Evolutionary conservation across 1,284 basidiomycete genomes (phyloP), one percentile per base, ranked within the genome.

Genomic region (Ustilago crameri): DNA sequence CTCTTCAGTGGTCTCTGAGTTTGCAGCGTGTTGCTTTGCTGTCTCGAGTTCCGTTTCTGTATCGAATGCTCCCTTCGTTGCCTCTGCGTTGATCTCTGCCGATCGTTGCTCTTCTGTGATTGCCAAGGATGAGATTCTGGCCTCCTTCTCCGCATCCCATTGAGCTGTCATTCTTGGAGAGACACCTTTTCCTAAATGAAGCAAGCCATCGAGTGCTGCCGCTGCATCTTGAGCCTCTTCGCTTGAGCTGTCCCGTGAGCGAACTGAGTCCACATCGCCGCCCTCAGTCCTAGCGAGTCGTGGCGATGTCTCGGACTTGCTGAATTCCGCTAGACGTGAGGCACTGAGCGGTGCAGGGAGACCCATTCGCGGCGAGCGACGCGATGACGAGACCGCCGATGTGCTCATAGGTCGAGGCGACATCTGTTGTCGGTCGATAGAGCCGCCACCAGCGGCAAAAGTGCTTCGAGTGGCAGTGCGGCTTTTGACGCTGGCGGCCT

Each of bases 351-450:
- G 71, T 2, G 59, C 60, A n/a, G 26, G 51, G 24, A 74, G 47
- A 12, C 40, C 56, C 9, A 46, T n/a, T 9, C 53, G 27, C 0
- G 61, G 55, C 32, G 63, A 53, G n/a, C 54, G 60, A 17, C 45
- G 38, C 9, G 54, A 62, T 14, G 51, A 52, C 9, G 58, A 53
- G 2, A 64, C 57, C 10, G 73, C 75, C 23, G 68, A 75, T 1
- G 72, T 66, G 35, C 73, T 75, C 15, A 60, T 68, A 18, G 75
- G 72, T 8, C 72, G 51, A 5, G 74, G 70, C 35, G 71, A 74
- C 14, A 65, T 54, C 18, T 64, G 56, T 8, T 37, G 52, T 4
- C 52, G 46, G 15, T 57, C 51, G 47, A 60, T 57, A 8, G 53
- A 48, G 26, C 56, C 63, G 23, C 57, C 58, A 17, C 53, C 52